Base-by-base conservation (phyloP, 345 rosid species). In the Salix dunnii region DNA sequence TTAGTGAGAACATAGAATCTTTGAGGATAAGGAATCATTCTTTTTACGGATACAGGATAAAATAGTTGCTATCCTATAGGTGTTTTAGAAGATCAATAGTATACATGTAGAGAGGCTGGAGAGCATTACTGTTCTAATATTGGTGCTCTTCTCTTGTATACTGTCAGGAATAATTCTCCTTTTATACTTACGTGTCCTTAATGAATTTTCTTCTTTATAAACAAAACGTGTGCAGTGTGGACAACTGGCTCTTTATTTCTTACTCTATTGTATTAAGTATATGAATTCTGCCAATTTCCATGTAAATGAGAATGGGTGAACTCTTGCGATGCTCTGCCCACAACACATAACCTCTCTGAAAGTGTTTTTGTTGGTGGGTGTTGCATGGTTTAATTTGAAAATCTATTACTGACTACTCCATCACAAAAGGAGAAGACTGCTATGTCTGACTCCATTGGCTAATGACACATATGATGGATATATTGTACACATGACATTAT, bases 221-320 rank as follows among this genome's bases (percentile, higher is more conserved):
- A 12, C 17, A 46, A 46, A 46, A 46, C 3, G 43, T 40, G 11
- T 9, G 43, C 43, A 40, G 10, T 58, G 9, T 55, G 27, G 28
- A 58, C 63, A 58, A 9, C 28, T 4, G 2, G 11, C 63, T 58
- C 28, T 10, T 58, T 25, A 58, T 58, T 55, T 55, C 28, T n/a
- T n/a, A 3, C 27, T 55, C 62, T 9, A 23, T 9, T n/a, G 1
- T 55, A 55, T 58, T 58, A 58, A 58, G n/a, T 23, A 58, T 58
- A 58, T 58, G 63, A 58, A 69, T 28, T 16, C 23, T 11, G 23
- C 14, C 4, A 64, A 28, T 31, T 46, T 38, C 58, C 7, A 61
- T 73, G 40, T 36, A 20, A 51, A 28, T 36, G 36, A 73, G 68
- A 73, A 73, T 21, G 31, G 31, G 31, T 55, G 40, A 74, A 63